Conservation (phyloP, 2,329 filamentous ascomycete genomes). For the Cytospora schulzeri region DNA sequence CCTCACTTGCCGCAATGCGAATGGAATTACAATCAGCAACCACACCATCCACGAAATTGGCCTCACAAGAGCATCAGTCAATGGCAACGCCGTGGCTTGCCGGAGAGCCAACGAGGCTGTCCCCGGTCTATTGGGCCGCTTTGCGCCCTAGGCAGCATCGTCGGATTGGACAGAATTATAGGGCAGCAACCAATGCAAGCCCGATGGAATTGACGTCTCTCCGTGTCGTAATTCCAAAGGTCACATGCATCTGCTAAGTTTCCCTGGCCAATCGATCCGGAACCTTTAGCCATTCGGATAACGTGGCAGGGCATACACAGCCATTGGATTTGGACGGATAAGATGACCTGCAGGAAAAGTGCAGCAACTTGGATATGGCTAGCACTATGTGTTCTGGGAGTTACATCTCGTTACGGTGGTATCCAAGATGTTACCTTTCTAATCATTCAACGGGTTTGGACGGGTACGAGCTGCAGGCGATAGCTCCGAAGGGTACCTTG, state of each 20-base stretch:
- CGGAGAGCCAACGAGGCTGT: constrained; percentile 10
- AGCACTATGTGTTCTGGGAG: neutral
- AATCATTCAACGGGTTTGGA: neutral
- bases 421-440: neutral
- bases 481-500: neutral
- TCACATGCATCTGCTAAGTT: neutral
- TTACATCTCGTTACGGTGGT: neutral
- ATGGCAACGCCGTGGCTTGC: constrained; percentile 1
- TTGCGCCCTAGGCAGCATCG: constrained; percentile 3
- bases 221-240: neutral
- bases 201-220: neutral
- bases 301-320: neutral
- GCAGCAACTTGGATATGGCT: neutral
- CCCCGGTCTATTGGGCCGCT: constrained; percentile 21
- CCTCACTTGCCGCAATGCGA: neutral
- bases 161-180: constrained; percentile 19
- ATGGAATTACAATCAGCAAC: neutral
- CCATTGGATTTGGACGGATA: neutral
- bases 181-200: constrained; percentile 12
- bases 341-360: neutral
- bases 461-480: constrained; percentile 1
- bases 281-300: neutral
- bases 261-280: neutral
- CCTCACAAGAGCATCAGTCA: neutral
- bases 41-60: constrained; percentile 1